Evolutionary conservation across 441 rosid species (phyloP), one percentile per base, ranked within the genome.

Genomic region (Flueggea neowawraea): DNA sequence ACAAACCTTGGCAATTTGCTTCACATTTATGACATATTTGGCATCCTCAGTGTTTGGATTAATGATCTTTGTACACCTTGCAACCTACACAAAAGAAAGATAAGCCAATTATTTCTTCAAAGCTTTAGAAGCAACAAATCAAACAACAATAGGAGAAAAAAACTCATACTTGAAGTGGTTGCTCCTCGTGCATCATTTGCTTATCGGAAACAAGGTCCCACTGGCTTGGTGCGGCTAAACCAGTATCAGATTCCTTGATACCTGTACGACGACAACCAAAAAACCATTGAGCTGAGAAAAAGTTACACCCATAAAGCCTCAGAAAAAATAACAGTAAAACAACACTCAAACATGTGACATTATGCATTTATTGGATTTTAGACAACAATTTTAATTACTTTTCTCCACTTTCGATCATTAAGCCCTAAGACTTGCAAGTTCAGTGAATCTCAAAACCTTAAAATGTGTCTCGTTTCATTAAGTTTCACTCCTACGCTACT

Each of bases 171-270:
- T 95, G 97, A 52, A 95, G 95, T 9, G 97, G 99, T 59, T 94
- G 99, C 76, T 91, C 99, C 71, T 94, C 99, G 70, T 94, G 97
- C 99, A 94, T 94, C 99, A 94, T 94, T 69, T 91, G 96, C 66
- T 94, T 94, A 67, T 94, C 97, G 0, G 97, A 94, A 43, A 94
- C 99, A 64, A 94, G 99, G 83, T 94, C 99, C 99, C 99, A 94
- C 60, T 94, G 99, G 67, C 97, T 91, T 6, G 96, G 99, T 55
- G 94, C 88, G 68, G 96, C 99, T 72, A 94, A 78, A 14, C 99
- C 99, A 39, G 99, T 91, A 65, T 91, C 99, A 44, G 99, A 94
- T 71, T 94, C 99, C 82, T 94, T 94, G 60, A 91, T 91, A 64
- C 98, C 98, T 92, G 32, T 48, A 59, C 8, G 31, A 59, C 8